These are phyloP conservation scores for Nephelium lappaceum DNA, from an alignment of 345 rosid species.

Conservation along the genomic window DNA sequence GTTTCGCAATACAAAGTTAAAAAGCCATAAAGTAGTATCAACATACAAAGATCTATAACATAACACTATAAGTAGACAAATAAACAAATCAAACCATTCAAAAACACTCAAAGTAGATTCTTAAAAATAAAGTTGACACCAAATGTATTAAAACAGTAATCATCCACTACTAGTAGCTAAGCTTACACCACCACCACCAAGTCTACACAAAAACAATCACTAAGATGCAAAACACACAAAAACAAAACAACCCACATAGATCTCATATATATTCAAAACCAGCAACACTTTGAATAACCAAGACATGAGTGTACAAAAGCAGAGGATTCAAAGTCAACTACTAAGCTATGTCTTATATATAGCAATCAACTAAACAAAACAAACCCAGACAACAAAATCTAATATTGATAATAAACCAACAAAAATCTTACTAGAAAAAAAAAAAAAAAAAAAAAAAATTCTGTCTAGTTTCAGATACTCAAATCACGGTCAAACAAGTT, in stretches of 20 bases:
- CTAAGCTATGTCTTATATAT: neutral
- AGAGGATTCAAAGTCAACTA: neutral
- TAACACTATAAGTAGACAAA: neutral
- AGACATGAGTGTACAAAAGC: neutral
- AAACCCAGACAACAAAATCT: neutral
- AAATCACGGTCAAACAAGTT: too few species aligned
- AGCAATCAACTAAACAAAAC: neutral
- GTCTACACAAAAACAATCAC: neutral
- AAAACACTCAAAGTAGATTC: neutral
- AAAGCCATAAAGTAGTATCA: neutral
- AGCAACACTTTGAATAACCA: neutral
- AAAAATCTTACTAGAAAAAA: too few species aligned
- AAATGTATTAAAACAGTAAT: neutral
- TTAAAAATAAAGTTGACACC: too few species aligned
- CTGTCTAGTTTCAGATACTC: too few species aligned
- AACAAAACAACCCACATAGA: too few species aligned
- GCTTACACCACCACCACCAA: neutral
- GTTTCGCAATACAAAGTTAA: neutral
- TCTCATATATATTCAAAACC: neutral
- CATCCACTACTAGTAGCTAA: neutral
- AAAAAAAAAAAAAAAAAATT: too few species aligned
- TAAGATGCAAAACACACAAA: neutral
- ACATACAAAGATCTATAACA: neutral
- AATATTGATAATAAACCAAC: neutral
- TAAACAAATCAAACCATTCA: neutral